Percentiles rank a stretch among this genome's conserved stretches.
phyloP scores from a whole-genome alignment of 192 early-diverging fungal genomes.

The Backusella liffmaniae region DNA sequence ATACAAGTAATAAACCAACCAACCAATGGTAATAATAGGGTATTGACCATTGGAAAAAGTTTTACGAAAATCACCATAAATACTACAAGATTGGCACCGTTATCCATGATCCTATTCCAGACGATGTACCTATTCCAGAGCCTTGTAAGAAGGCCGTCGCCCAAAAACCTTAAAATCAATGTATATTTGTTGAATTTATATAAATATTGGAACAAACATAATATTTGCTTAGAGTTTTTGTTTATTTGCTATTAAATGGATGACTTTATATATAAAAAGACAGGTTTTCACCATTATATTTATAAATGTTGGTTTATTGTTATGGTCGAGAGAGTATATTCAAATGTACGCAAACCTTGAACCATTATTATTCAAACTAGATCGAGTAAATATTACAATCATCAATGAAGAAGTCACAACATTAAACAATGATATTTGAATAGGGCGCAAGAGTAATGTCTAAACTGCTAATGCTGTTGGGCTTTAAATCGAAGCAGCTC shows the following conservation, averaged over 20 bases:
- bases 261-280: neutral
- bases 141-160: constrained; percentile 63
- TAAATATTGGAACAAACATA: neutral
- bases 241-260: neutral
- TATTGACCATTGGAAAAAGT: constrained; percentile 79
- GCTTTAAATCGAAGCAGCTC: neutral
- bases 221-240: neutral
- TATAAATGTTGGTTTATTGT: neutral
- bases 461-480: neutral
- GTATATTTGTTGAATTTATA: neutral
- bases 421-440: too few relatives aligned
- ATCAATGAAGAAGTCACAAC: neutral
- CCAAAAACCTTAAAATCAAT: constrained; percentile 38
- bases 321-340: neutral
- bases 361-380: neutral
- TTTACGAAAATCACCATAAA: constrained; percentile 84
- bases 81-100: constrained; percentile 89
- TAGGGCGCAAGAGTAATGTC: neutral
- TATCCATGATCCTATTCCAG: constrained; percentile 78
- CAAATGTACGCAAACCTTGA: neutral
- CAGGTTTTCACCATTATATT: neutral
- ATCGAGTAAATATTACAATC: neutral
- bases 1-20: neutral
- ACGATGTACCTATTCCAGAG: constrained; percentile 76
- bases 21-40: constrained; percentile 37